phyloP scores from a whole-genome alignment of 2,329 filamentous ascomycete genomes.

The Neonectria magnoliae region DNA sequence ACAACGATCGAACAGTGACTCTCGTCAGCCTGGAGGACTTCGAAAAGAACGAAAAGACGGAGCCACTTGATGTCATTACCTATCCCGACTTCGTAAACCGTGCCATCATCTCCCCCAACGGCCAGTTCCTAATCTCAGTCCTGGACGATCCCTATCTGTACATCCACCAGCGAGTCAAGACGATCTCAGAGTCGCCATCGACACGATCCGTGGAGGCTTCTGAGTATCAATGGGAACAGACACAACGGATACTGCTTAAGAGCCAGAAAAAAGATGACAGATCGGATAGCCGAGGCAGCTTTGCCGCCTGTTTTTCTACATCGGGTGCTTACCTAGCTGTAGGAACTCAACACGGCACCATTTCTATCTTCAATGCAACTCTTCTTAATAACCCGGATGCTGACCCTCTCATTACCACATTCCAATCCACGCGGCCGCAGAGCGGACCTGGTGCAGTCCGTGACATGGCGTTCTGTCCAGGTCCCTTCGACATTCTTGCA shows the following conservation, averaged over 20 bases:
- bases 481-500: constrained; percentile 87
- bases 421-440: constrained; percentile 79
- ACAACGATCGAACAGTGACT: constrained; percentile 91
- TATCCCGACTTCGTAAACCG: constrained; percentile 92
- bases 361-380: constrained; percentile 76
- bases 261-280: constrained; percentile 65
- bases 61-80: constrained; percentile 74
- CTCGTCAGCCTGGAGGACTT: constrained; percentile 80
- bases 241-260: constrained; percentile 65
- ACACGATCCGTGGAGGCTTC: constrained; percentile 39
- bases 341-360: constrained; percentile 82
- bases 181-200: constrained; percentile 44
- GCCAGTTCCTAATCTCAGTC: constrained; percentile 80
- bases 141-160: constrained; percentile 89
- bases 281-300: constrained; percentile 72
- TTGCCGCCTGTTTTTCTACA: constrained; percentile 80
- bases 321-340: constrained; percentile 78
- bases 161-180: constrained; percentile 72
- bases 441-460: constrained; percentile 81
- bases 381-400: constrained; percentile 55
- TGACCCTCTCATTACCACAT: constrained; percentile 76
- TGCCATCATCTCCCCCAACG: constrained; percentile 91
- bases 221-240: constrained; percentile 61
- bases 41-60: constrained; percentile 52
- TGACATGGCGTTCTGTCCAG: constrained; percentile 91